Evolutionary conservation across 305 asterid genomes (phyloP), one percentile per base, ranked within the genome.

Genomic region (Euphrasia arctica): DNA sequence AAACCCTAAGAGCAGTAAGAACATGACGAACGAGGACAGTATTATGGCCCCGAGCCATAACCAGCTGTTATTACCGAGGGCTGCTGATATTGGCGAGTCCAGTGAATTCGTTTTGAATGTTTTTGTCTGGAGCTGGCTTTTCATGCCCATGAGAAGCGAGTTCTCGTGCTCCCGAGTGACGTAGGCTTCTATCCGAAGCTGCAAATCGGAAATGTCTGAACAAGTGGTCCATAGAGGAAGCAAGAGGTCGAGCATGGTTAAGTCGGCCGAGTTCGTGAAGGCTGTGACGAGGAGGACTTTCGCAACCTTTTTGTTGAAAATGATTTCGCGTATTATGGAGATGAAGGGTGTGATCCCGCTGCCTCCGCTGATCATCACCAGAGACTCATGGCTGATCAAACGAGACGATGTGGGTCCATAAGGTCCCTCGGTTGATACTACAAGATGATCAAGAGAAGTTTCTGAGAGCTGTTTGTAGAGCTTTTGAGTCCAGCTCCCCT

Each of bases 321-420:
- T 81, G 28, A 85, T 67, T 63, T 90, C 90, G 11, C 88, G 80
- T 22, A 87, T 76, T 36, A 90, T 76, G 43, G 97, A 90, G 62
- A 90, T 79, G 77, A 88, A 90, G 0, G 97, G 95, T 0, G 92
- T 57, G n/a, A 88, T 72, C 9, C 95, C 97, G 62, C 92, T 85
- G 29, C 96, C 95, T 78, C 97, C 95, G 56, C 95, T 79, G 34
- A 85, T 72, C 90, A 88, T 73, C 66, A 85, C 87, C 67, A 85
- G 15, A 15, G 68, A 50, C 8, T 85, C 95, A 45, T 76, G 86
- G 75, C 97, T 87, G 34, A 31, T 31, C 34, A 80, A 82, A 75
- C 77, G 75, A 64, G 81, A 65, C 5, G 91, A 78, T 10, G 78
- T 56, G 36, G 91, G 91, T 29, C 80, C 89, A 29, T 84, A 82